Evolutionary conservation across 2,329 filamentous ascomycete species (phyloP), one percentile per base, ranked within the genome.

Genomic region (Sporothrix euskadiensis): DNA sequence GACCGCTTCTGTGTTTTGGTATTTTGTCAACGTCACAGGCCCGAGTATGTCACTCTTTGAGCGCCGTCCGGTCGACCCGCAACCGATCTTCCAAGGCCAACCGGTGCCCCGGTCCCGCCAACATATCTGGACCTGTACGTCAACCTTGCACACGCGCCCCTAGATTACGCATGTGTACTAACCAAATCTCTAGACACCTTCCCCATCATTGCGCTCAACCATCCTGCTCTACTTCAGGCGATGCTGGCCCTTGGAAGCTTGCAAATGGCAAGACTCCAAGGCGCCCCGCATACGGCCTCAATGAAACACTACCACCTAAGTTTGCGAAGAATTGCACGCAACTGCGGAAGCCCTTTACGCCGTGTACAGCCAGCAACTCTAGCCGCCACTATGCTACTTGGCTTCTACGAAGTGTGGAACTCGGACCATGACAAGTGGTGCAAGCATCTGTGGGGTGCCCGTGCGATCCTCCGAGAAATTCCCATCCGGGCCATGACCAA

Each of bases 401-500:
- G 91, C 0, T 98, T 94, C 80, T 98, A 97, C 78, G 96, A 98
- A 80, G 93, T 98, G 22, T 96, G 95, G 90, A 92, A 92, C 49
- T 95, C 94, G 30, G 95, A 99, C 77, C 95, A 98, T 78, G 90
- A 92, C 72, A 97, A 97, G 80, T 99, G 96, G 96, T 96, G 93
- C 78, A 95, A 92, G 75, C 96, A 98, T 82, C 85, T 98, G 52
- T 89, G 93, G 66, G 96, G 96, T 14, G 93, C 94, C 10, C 90
- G 91, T 56, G 91, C 94, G 75, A 86, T 98, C 41, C 86, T 98
- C 35, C 88, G 89, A 71, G 94, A 98, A 79, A 92, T 97, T 57
- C 91, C 96, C 69, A 92, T 94, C 75, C 86, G 87, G 10, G 86
- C 88, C 1, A 91, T 94, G 84, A 93, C 92, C 0, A 88, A 88